These are phyloP conservation scores for Teunomyces gatunensis DNA, from an alignment of 805 yeast species.

Conservation along the genomic window DNA sequence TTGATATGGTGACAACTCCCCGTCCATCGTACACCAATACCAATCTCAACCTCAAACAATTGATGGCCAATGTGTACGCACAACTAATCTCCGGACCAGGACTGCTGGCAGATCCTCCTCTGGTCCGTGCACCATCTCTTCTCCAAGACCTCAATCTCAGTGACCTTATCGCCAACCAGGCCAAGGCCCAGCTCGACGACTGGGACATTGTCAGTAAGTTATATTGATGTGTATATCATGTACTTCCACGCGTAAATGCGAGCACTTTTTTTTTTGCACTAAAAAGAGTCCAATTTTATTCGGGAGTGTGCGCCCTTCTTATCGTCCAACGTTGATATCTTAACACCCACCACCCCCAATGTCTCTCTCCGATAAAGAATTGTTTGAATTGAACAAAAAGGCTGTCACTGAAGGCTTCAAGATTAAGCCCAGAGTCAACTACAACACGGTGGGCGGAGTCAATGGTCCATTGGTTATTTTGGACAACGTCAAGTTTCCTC, in stretches of 20 bases:
- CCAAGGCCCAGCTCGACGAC: constrained; percentile 26
- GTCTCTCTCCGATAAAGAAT: constrained; percentile 40
- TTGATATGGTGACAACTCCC: constrained; percentile 16
- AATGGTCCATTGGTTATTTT: constrained; percentile 93
- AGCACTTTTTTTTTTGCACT: not conserved
- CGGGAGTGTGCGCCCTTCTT: not conserved
- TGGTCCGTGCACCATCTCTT: constrained; percentile 15
- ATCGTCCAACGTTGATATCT: not conserved
- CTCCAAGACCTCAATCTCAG: constrained; percentile 21
- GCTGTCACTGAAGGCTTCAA: constrained; percentile 92
- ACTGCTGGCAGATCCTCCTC: constrained; percentile 6
- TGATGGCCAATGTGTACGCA: constrained; percentile 33
- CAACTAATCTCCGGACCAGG: constrained; percentile 16
- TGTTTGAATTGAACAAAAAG: constrained; percentile 77
- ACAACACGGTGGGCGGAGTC: constrained; percentile 97
- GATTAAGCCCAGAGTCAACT: constrained; percentile 84
- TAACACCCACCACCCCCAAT: constrained; percentile 12
- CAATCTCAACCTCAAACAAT: constrained; percentile 18
- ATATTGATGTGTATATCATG: constrained; percentile 4
- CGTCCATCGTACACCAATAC: not conserved
- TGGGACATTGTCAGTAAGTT: constrained; percentile 37
- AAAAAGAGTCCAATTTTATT: not conserved
- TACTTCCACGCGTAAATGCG: not conserved
- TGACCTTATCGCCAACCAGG: constrained; percentile 22
- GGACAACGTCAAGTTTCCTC: constrained; percentile 50